Conservation (phyloP, 768 basidiomycete species). For the Pluteus cervinus region DNA sequence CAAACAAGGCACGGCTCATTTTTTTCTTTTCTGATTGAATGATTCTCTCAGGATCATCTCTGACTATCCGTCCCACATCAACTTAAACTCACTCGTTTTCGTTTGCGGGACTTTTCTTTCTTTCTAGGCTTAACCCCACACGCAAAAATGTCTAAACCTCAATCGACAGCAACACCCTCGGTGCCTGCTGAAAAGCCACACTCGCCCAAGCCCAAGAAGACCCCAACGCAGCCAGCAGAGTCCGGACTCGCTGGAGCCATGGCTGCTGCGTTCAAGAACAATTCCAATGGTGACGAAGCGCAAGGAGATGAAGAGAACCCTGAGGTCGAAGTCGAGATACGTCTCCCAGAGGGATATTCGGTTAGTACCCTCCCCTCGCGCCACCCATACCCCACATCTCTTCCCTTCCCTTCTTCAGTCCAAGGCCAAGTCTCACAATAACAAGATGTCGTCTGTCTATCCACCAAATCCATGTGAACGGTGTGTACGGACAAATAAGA, state of each 20-base stretch:
- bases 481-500: slow-evolving; percentile 35
- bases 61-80: too few species aligned
- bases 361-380: slow-evolving; percentile 8
- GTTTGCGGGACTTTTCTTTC: too few species aligned
- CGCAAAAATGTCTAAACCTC: too few species aligned
- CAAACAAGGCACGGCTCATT: too few species aligned
- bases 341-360: slow-evolving; percentile 18
- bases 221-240: too few species aligned
- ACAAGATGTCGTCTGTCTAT: slow-evolving; percentile 20
- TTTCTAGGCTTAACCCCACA: too few species aligned
- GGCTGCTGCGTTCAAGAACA: slow-evolving; percentile 25
- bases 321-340: slow-evolving; percentile 16
- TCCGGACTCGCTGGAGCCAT: slow-evolving; percentile 25
- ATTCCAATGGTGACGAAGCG: slow-evolving; percentile 17
- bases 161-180: too few species aligned
- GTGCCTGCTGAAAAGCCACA: too few species aligned
- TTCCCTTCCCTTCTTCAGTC: slow-evolving; percentile 2
- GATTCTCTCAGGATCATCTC: too few species aligned
- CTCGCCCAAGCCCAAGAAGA: too few species aligned
- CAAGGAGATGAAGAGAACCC: slow-evolving; percentile 22
- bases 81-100: too few species aligned
- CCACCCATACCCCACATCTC: slow-evolving; percentile 4
- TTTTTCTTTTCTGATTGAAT: too few species aligned
- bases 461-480: slow-evolving; percentile 39
- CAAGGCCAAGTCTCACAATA: slow-evolving; percentile 7